Evolutionary conservation across 257 asterid genomes (phyloP), one percentile per base, ranked within the genome.

Genomic region (Solanum sparsipilum): DNA sequence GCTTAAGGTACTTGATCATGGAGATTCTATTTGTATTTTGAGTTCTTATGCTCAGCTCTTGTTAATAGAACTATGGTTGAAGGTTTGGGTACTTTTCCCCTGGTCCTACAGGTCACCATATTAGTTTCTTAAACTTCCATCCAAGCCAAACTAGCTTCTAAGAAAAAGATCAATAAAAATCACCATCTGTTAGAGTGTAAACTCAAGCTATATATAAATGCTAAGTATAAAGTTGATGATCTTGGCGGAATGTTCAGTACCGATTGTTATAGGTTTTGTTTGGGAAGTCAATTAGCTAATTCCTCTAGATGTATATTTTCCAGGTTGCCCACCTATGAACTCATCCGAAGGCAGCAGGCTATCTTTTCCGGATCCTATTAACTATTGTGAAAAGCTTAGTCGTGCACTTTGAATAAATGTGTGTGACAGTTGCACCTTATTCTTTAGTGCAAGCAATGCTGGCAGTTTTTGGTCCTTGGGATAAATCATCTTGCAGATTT

Each of bases 1-100:
- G 98, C 84, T 87, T 97, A 89, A 94, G 99, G 99, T 96, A 92
- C 78, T 56, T 78, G 56, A 71, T 46, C 67, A 35, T 46, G 81
- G 86, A 21, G 56, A 58, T 46, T 85, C 29, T 27, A 39, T 41
- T 60, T 85, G 27, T 52, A 21, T 27, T 29, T 81, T 81, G 41
- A 81, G 85, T 81, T 81, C 85, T 81, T 79, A 81, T 27, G 39
- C 27, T 27, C 27, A 46, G 29, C 85, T 81, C 41, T 10, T 48
- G 41, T 46, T 27, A 48, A 81, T 81, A 46, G 11, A 46, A 81
- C 38, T 36, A 81, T 15, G 39, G 31, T 31, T 78, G 68, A 31
- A 39, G 38, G 39, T 32, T 68, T 23, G 16, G 36, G 76, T 44
- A 68, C 41, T 29, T 48, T 2, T 81, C 15, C 18, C 29, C 85